phyloP scores from a whole-genome alignment of 306 rosid species.

The Sphenostylis stenocarpa region DNA sequence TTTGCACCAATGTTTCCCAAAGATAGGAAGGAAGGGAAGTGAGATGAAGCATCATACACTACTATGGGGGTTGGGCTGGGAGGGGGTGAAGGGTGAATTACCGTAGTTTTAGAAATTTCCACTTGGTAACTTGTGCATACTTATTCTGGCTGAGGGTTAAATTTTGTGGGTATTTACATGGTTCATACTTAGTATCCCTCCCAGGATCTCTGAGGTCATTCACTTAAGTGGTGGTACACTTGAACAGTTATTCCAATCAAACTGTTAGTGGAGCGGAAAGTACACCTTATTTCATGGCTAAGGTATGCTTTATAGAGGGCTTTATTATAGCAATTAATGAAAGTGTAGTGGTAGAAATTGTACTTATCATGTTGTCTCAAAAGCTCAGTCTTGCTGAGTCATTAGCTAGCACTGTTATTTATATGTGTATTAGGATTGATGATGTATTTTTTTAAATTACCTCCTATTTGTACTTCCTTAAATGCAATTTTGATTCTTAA shows the following conservation, averaged over 20 bases:
- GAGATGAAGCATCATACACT: conserved; percentile 9
- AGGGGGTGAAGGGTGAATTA: neutral
- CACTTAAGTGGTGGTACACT: neutral
- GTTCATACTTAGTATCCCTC: neutral
- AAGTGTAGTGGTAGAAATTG: neutral
- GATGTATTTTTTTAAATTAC: neutral
- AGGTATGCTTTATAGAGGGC: neutral
- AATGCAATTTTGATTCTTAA: neutral
- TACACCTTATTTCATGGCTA: conserved; percentile 5
- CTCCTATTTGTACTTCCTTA: neutral
- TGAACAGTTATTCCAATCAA: neutral
- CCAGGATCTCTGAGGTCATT: neutral
- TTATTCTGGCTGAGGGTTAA: neutral
- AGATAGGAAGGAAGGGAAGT: neutral
- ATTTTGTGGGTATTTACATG: neutral
- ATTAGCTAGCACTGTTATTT: neutral
- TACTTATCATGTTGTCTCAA: neutral
- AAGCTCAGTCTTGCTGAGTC: neutral
- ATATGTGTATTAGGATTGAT: neutral
- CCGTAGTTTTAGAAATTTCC: neutral
- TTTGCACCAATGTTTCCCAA: neutral
- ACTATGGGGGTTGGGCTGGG: neutral
- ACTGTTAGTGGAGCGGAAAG: neutral
- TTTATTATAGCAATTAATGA: neutral
- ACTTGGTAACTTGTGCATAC: neutral